Evolutionary conservation across 2,329 filamentous ascomycete species (phyloP).

Genomic region (Clonostachys rhizophaga): DNA sequence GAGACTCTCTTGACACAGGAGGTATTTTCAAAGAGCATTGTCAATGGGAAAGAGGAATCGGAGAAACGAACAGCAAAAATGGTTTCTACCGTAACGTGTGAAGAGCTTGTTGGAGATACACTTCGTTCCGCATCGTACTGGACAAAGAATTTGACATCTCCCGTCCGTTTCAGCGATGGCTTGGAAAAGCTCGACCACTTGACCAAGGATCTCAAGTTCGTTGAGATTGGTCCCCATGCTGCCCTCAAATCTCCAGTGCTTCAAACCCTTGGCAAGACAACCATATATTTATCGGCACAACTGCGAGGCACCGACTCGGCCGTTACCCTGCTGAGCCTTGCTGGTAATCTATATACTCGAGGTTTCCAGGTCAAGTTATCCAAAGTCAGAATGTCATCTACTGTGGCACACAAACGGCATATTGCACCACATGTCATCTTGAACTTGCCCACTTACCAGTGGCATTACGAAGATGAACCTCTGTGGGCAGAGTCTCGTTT

Average conservation of each 20-base stretch:
- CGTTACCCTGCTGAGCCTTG: not conserved
- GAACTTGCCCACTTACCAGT: slow-evolving; percentile 28
- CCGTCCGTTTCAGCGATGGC: slow-evolving; percentile 6
- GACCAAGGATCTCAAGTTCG: slow-evolving; percentile 12
- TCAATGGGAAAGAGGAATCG: not conserved
- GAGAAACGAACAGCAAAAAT: not conserved
- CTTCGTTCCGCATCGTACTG: slow-evolving; percentile 4
- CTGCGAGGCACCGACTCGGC: not conserved
- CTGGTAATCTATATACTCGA: not conserved
- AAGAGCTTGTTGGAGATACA: not conserved
- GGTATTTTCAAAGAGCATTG: not conserved
- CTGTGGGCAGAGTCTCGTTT: slow-evolving; percentile 1
- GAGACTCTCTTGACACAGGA: slow-evolving; percentile 2
- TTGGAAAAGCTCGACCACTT: slow-evolving; percentile 3
- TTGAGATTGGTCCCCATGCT: slow-evolving; percentile 8
- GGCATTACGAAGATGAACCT: not conserved
- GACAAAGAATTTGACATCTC: slow-evolving; percentile 7
- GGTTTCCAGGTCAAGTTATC: not conserved
- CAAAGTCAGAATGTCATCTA: too few relatives aligned
- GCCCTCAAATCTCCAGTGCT: slow-evolving; percentile 2
- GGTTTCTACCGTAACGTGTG: not conserved
- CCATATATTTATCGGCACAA: not conserved
- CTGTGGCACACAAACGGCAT: too few relatives aligned
- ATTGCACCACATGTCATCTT: slow-evolving; percentile 11
- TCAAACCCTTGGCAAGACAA: not conserved